phyloP scores from a whole-genome alignment of 768 basidiomycete species.

The Tricholoma sp. region DNA sequence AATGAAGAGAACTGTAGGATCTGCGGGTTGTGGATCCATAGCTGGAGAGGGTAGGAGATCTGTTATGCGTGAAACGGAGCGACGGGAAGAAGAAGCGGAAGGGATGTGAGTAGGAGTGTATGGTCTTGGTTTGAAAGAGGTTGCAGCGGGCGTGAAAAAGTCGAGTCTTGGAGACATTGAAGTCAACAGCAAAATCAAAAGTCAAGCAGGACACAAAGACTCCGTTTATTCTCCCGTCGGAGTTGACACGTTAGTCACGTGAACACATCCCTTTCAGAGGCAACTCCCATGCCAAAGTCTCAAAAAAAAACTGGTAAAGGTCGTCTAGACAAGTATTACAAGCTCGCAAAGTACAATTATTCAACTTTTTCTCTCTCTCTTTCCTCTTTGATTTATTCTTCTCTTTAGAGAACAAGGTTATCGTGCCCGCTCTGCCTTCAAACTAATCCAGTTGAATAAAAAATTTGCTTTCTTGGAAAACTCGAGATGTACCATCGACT shows the following conservation, averaged over 20 bases:
- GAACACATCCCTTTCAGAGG: slow-evolving; percentile 1
- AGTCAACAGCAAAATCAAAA: too few relatives aligned
- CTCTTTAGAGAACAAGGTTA: slow-evolving; percentile 90
- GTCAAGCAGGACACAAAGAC: too few relatives aligned
- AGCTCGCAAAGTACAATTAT: slow-evolving; percentile 75
- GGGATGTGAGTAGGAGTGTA: slow-evolving; percentile 43
- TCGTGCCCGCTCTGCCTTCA: slow-evolving; percentile 98
- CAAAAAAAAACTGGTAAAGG: slow-evolving; percentile 97
- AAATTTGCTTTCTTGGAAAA: slow-evolving; percentile 91
- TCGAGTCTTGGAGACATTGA: slow-evolving; percentile 30
- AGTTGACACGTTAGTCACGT: slow-evolving; percentile 7
- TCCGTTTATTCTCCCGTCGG: too few relatives aligned
- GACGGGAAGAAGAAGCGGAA: slow-evolving; percentile 28
- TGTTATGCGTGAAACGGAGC: slow-evolving; percentile 32
- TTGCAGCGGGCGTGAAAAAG: slow-evolving; percentile 59
- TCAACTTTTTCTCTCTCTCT: slow-evolving; percentile 1
- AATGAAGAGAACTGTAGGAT: slow-evolving; percentile 63
- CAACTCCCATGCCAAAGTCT: slow-evolving; percentile 55
- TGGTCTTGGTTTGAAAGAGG: slow-evolving; percentile 62
- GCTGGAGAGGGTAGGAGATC: slow-evolving; percentile 24
- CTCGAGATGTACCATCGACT: slow-evolving; percentile 91
- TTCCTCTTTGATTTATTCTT: slow-evolving; percentile 9
- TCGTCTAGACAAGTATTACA: slow-evolving; percentile 96
- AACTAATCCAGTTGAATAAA: slow-evolving; percentile 97
- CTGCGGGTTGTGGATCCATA: slow-evolving; percentile 66